Percentiles rank a stretch among this genome's conserved stretches.
Evolutionary conservation across 495 filamentous ascomycete genomes (phyloP).

Genomic region (Neurospora tetraspora): DNA sequence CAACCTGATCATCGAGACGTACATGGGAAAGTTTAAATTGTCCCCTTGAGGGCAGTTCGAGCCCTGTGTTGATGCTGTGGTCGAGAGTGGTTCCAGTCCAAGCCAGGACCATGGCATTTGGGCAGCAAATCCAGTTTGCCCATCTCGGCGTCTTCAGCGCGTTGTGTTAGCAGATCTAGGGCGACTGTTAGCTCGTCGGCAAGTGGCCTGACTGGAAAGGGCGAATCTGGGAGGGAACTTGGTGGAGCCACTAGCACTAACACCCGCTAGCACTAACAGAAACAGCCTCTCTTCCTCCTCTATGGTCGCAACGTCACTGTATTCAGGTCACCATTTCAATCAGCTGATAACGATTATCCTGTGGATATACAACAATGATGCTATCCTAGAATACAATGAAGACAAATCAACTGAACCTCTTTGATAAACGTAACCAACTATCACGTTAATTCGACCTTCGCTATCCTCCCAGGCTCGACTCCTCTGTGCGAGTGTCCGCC

Average conservation of each 20-base stretch:
- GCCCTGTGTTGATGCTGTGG: background rate
- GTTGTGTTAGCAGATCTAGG: background rate
- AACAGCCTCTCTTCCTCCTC: background rate
- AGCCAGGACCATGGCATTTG: no score
- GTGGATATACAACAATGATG: background rate
- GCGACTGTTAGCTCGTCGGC: background rate
- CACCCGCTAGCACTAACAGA: background rate
- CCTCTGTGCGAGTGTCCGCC: background rate
- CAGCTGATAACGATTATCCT: background rate
- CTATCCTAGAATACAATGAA: background rate
- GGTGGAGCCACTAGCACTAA: background rate
- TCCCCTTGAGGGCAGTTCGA: background rate
- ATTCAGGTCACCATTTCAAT: background rate
- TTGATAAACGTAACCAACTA: background rate
- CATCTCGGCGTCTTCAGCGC: no score
- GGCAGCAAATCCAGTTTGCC: background rate
- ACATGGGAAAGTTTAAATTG: background rate
- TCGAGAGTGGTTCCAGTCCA: background rate
- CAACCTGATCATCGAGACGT: background rate
- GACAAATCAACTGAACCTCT: background rate
- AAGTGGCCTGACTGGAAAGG: no score
- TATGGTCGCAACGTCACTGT: background rate
- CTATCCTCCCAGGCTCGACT: background rate
- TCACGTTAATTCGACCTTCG: background rate
- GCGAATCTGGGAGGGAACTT: background rate